Evolutionary conservation across 2,329 filamentous ascomycete species (phyloP).

Genomic region (Tolypocladium pustulatum): DNA sequence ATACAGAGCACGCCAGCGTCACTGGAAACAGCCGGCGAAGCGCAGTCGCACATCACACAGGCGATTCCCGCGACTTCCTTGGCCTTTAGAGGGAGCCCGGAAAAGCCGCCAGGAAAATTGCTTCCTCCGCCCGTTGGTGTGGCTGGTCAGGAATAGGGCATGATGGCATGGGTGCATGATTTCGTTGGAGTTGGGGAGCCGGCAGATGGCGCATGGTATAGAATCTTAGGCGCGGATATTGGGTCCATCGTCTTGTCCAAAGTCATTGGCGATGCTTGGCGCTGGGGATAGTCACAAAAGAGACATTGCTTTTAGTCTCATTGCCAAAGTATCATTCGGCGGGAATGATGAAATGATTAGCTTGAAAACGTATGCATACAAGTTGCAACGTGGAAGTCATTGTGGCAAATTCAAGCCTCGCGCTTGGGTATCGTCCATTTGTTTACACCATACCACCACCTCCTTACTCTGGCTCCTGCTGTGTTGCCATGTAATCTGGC

Average conservation of each 20-base stretch:
- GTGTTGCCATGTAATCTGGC: constrained; percentile 67
- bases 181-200: constrained; percentile 3
- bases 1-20: constrained; percentile 6
- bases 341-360: neutral
- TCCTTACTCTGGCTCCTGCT: constrained; percentile 63
- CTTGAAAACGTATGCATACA: neutral
- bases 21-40: constrained; percentile 2
- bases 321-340: neutral
- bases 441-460: constrained; percentile 95
- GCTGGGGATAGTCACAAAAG: neutral
- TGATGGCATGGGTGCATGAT: constrained; percentile 6
- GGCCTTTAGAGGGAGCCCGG: constrained; percentile 51
- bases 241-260: neutral
- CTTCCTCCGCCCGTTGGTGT: constrained; percentile 20
- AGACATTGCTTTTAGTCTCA: neutral
- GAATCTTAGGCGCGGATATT: neutral
- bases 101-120: constrained; percentile 35
- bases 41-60: constrained; percentile 17
- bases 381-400: neutral
- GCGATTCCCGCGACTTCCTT: constrained; percentile 32
- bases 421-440: constrained; percentile 70
- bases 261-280: neutral
- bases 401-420: constrained; percentile 9
- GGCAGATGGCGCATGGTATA: constrained; percentile 1
- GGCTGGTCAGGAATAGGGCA: constrained; percentile 15